These are phyloP conservation scores for Ophiostoma australiae DNA, from an alignment of 2,329 filamentous ascomycete genomes.

Conservation along the genomic window DNA sequence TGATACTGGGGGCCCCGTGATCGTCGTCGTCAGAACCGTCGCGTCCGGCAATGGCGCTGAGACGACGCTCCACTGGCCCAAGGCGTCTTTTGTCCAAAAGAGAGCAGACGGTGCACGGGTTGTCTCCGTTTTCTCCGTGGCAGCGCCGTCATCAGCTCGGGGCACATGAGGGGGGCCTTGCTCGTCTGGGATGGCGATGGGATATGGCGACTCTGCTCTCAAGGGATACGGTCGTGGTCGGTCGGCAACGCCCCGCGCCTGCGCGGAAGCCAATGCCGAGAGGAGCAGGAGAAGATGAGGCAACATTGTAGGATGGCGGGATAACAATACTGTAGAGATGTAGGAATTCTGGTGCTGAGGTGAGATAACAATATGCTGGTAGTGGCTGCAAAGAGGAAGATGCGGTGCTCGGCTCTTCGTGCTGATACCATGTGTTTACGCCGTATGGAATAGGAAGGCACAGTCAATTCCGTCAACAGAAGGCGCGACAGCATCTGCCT, in stretches of 20 bases:
- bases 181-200: not conserved
- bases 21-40: not conserved
- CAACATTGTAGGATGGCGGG: not conserved
- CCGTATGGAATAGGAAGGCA: not conserved
- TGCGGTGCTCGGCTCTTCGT: not conserved
- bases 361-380: not conserved
- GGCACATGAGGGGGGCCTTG: not conserved
- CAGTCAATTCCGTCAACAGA: not conserved
- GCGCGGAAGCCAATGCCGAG: not conserved
- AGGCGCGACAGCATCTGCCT: not conserved
- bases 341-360: not conserved
- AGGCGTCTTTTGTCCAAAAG: not conserved
- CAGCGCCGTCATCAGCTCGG: not conserved
- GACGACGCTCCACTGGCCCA: not conserved
- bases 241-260: not conserved
- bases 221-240: not conserved
- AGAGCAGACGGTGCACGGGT: not conserved
- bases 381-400: not conserved
- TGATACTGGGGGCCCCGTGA: not conserved
- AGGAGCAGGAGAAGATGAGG: not conserved
- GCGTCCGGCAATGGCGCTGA: not conserved
- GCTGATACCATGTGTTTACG: not conserved
- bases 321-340: not conserved
- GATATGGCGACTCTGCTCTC: not conserved
- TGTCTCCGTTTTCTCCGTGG: not conserved